Conservation (phyloP, 2,329 filamentous ascomycete genomes). For the Lachnellula willkommii region DNA sequence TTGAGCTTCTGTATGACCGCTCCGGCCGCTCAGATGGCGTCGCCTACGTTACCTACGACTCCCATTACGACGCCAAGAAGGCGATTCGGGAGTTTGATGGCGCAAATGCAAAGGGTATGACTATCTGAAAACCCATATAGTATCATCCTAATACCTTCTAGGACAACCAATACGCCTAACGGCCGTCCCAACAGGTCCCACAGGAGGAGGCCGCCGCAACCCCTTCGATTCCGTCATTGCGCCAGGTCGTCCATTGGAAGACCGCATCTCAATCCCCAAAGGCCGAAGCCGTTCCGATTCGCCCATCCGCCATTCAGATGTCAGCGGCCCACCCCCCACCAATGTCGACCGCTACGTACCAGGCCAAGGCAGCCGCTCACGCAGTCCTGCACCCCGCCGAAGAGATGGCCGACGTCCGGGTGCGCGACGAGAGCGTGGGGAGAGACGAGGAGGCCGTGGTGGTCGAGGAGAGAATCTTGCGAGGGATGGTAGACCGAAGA, state of each 20-base stretch:
- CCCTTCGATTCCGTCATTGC: constrained; percentile 52
- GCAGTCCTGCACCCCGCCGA: constrained; percentile 54
- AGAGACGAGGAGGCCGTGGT: constrained; percentile 38
- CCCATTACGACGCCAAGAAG: constrained; percentile 61
- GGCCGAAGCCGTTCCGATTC: constrained; percentile 59
- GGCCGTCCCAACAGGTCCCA: constrained; percentile 51
- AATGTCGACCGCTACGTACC: constrained; percentile 34
- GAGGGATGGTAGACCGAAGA: constrained; percentile 56
- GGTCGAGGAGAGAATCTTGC: constrained; percentile 39
- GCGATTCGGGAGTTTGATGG: constrained; percentile 80
- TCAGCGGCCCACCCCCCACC: constrained; percentile 29
- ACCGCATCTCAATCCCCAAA: constrained; percentile 49
- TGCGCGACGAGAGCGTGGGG: constrained; percentile 30
- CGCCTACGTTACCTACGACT: constrained; percentile 77
- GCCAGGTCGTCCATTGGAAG: constrained; percentile 53
- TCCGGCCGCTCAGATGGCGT: constrained; percentile 81
- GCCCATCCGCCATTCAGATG: constrained; percentile 37
- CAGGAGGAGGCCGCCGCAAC: constrained; percentile 41
- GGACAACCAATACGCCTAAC: constrained; percentile 76
- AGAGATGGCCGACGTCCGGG: constrained; percentile 50
- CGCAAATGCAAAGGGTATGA: constrained; percentile 75
- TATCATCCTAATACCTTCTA: constrained; percentile 28
- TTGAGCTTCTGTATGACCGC: constrained; percentile 77
- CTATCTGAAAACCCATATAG: background rate
- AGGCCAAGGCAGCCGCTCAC: constrained; percentile 42